Evolutionary conservation across 768 basidiomycete species (phyloP), one percentile per base, ranked within the genome.

Genomic region (Auricularia heimuer): DNA sequence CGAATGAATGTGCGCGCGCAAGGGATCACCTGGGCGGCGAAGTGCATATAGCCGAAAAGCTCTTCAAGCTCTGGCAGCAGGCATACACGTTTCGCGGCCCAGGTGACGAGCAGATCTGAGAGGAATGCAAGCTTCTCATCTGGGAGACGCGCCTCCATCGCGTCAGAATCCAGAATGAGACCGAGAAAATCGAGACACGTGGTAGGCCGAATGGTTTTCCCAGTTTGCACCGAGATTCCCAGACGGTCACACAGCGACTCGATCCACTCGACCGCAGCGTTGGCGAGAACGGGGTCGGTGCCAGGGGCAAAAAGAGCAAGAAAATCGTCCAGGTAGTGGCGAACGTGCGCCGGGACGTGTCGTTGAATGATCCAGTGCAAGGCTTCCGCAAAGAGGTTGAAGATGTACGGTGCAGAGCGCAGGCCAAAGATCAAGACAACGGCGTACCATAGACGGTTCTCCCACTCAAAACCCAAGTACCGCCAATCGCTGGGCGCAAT

Each of bases 341-440:
- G 42, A 2, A 44, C 2, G 10, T 1, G 42, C 42, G 8, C 10
- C 0, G 74, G 76, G 56, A 78, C 71, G 63, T 79, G 73, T 10
- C 71, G 69, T 18, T 71, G 66, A n/a, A 78, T 73, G 63, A 79
- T 78, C 77, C 76, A 79, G 64, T 79, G 78, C 7, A 78, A 69
- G 8, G 71, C 78, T 64, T 79, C 75, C 0, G 77, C 71, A 64
- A 78, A 78, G 0, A 78, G 71, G 64, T 78, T 77, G 68, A 77
- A 79, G 16, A 79, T 78, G 67, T 77, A 77, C 2, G 76, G 75
- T 3, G 76, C 74, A 1, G 74, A 71, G 3, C 70, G 66, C 1
- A 73, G 63, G 0, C 77, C 76, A 66, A 79, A 79, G 0, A 65
- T 70, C 7, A 78, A 68, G 1, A 78, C 73, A 3, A 75, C 54